Evolutionary conservation across 2,329 filamentous ascomycete species (phyloP), one percentile per base, ranked within the genome.

Genomic region (Pseudogymnoascus sp.): DNA sequence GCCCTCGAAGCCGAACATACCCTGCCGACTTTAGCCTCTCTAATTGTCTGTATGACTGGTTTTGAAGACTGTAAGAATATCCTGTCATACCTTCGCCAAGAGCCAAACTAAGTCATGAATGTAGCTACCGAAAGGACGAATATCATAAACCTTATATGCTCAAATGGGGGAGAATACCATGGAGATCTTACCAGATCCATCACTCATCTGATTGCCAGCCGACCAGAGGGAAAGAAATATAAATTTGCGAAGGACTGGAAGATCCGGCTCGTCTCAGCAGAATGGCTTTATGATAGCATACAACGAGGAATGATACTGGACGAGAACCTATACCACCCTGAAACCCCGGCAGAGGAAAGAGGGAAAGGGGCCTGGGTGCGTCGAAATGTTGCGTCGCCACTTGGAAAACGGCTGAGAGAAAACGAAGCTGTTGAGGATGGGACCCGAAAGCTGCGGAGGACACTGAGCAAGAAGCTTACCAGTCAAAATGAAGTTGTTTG

Each of bases 261-360:
- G 53, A 84, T 96, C 68, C 85, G 85, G 62, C 85, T 92, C 23
- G 91, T 99, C 23, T 87, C 89, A 1, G 75, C 90, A 35, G 87
- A 92, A 72, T 99, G 95, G 95, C 83, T 97, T 38, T 79, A 87
- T 61, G 90, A 97, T 71, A 93, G 90, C 70, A 76, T 95, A 65
- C 83, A 89, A 67, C 84, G 95, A 67, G 91, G 92, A 64, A 95
- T 99, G 91, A 89, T 93, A 19, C 78, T 99, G 19, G 90, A 97
- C 63, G 95, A 97, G 74, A 76, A 79, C n/a, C 85, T 85, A 65
- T 99, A 96, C 74, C 87, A 96, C 72, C 93, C 91, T 1, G 78
- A 83, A 26, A 74, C 93, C 17, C 86, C 90, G 0, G 68, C 72
- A 6, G 84, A 88, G 67, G 81, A 92, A 71, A 88, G 92, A 71